A percentile compares a stretch with the other conserved stretches of the same genome.
These are phyloP conservation scores for Viola odorata DNA, from an alignment of 345 rosid species.

Conservation along the genomic window DNA sequence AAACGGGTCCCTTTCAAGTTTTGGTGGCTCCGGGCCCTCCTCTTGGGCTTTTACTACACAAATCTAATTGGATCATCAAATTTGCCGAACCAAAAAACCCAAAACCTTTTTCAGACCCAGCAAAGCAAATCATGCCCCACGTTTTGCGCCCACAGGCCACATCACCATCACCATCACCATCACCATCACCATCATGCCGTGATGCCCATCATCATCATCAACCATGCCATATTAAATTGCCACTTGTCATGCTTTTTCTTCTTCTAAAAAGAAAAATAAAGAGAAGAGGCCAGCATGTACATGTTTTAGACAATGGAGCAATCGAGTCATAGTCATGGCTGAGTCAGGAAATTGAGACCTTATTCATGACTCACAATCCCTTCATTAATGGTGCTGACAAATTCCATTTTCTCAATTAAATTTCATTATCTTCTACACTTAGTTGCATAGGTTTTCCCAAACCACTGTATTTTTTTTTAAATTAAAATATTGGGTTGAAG, in stretches of 20 bases:
- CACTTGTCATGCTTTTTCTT: not conserved
- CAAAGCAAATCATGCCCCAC: not conserved
- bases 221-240: not conserved
- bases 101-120: slow-evolving; percentile 9
- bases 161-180: not conserved
- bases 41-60: not conserved
- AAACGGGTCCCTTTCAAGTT: not conserved
- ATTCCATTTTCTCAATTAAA: not conserved
- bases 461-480: not conserved
- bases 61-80: not conserved
- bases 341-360: slow-evolving; percentile 20
- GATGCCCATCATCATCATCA: not conserved
- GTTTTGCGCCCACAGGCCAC: not conserved
- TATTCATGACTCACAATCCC: slow-evolving; percentile 13
- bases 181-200: not conserved
- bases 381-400: not conserved
- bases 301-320: not conserved
- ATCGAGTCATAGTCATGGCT: slow-evolving; percentile 14
- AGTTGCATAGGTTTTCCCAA: not conserved
- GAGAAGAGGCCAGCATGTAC: not conserved
- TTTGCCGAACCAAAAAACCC: not conserved
- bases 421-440: not conserved
- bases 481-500: not conserved
- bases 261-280: not conserved
- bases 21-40: not conserved